Evolutionary conservation across 495 filamentous ascomycete species (phyloP).

Genomic region (Annulohypoxylon moriforme): DNA sequence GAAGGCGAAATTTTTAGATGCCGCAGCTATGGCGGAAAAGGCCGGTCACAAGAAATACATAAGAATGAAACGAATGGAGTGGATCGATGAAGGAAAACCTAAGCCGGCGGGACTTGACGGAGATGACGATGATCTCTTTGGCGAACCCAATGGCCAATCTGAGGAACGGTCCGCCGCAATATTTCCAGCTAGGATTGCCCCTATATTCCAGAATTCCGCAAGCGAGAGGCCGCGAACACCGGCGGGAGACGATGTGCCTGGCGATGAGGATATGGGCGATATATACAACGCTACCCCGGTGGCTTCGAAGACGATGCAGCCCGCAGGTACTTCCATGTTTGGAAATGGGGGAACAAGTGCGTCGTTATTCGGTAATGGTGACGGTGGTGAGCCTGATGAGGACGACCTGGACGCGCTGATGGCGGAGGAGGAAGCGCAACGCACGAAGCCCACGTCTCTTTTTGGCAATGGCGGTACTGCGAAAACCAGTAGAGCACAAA

Average conservation of each 20-base stretch:
- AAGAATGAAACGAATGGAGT: constrained; percentile 71
- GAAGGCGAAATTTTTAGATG: constrained; percentile 92
- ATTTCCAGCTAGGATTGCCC: constrained; percentile 56
- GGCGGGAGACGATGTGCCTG: constrained; percentile 46
- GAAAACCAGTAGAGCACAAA: constrained; percentile 8
- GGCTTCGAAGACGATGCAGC: constrained; percentile 20
- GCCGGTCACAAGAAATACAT: constrained; percentile 85
- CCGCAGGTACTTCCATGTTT: constrained; percentile 26
- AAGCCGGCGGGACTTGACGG: constrained; percentile 65
- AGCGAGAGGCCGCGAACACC: constrained; percentile 48
- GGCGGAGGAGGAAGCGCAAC: constrained; percentile 57
- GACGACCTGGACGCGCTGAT: constrained; percentile 65
- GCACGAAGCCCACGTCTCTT: constrained; percentile 43
- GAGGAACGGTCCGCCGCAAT: constrained; percentile 48
- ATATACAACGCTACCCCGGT: constrained; percentile 57
- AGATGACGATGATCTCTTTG: constrained; percentile 53
- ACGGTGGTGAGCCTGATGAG: constrained; percentile 55
- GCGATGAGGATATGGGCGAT: constrained; percentile 51
- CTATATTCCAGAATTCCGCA: constrained; percentile 58
- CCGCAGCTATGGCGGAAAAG: constrained; percentile 91
- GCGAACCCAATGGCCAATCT: constrained; percentile 34
- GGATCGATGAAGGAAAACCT: constrained; percentile 82
- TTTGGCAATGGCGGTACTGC: constrained; percentile 46
- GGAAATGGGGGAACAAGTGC: constrained; percentile 11
- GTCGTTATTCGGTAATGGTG: constrained; percentile 45